Evolutionary conservation across 768 basidiomycete species (phyloP).

Genomic region (Amanita molliuscula): DNA sequence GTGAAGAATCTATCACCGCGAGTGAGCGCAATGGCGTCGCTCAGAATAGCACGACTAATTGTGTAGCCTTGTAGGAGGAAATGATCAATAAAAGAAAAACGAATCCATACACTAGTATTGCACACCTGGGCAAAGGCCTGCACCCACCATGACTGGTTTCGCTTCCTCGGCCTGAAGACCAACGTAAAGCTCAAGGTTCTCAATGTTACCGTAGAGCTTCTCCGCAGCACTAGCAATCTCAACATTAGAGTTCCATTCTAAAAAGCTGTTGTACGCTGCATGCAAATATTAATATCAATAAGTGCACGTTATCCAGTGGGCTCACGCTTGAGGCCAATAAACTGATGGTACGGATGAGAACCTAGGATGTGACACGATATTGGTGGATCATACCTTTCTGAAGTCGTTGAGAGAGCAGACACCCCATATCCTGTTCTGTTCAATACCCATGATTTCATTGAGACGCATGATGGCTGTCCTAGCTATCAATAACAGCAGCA

Average conservation of each 20-base stretch:
- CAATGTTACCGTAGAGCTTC: slow-evolving; percentile 66
- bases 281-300: neutral
- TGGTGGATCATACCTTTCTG: slow-evolving; percentile 34
- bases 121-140: slow-evolving; percentile 76
- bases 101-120: neutral
- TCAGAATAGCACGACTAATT: slow-evolving; percentile 75
- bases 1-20: slow-evolving; percentile 81
- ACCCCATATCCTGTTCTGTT: slow-evolving; percentile 68
- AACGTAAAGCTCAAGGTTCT: slow-evolving; percentile 73
- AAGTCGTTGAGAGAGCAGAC: slow-evolving; percentile 82
- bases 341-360: slow-evolving; percentile 25
- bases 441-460: slow-evolving; percentile 80
- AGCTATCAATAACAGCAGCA: neutral
- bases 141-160: slow-evolving; percentile 67
- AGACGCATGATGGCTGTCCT: slow-evolving; percentile 51
- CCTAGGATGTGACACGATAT: neutral
- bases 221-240: slow-evolving; percentile 65
- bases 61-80: slow-evolving; percentile 47
- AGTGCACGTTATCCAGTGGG: neutral
- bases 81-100: neutral
- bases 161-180: slow-evolving; percentile 72
- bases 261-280: slow-evolving; percentile 56
- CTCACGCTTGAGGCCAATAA: slow-evolving; percentile 69
- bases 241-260: slow-evolving; percentile 73
- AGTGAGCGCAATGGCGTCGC: slow-evolving; percentile 79